Base-by-base conservation (phyloP, 768 basidiomycete species). In the Auricularia heimuer region DNA sequence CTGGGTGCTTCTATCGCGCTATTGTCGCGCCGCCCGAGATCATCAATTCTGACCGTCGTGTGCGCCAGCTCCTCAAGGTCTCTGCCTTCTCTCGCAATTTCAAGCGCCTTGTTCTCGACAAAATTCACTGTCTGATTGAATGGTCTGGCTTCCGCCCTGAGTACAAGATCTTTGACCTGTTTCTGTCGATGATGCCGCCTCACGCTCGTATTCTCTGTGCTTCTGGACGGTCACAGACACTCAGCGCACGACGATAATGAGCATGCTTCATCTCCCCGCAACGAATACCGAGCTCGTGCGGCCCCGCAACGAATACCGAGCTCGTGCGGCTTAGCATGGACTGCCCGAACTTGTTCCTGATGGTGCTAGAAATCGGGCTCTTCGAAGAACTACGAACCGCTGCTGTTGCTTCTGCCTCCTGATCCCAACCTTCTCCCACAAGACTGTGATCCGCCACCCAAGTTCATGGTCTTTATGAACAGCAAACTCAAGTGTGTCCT, bases 61-160 rank as follows among this genome's bases (percentile, higher is more conserved):
- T 51, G 11, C 16, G 14, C 14, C 14, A 18, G 4, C 47, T 51
- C 10, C 21, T 51, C 47, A 8, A 18, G 18, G 47, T 51, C 47
- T 4, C 14, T 16, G 47, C 47, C 11, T 51, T 51, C 21, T 16
- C 47, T 51, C 47, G 14, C 21, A 16, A 21, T 18, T 51, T 51
- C 47, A 18, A 51, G 14, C 47, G 47, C 67, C 65, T 77, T 16
- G 70, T 73, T 8, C 70, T 77, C 35, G 78, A 81, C 64, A 76
- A 81, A 67, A 78, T 70, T 0, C 79, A 81, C 61, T 78, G 78
- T 62, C 71, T 78, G 21, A 75, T 70, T 16, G 69, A 73, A 54
- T 80, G 79, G 79, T 73, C 72, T 1, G 64, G 58, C 16, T 80
- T 81, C 65, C 69, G 76, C 0, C 70, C 69, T 2, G 74, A 77